A percentile compares a stretch with the other conserved stretches of the same genome.
These are phyloP conservation scores for Trifolium subterraneum DNA, from an alignment of 306 rosid species.

Conservation along the genomic window DNA sequence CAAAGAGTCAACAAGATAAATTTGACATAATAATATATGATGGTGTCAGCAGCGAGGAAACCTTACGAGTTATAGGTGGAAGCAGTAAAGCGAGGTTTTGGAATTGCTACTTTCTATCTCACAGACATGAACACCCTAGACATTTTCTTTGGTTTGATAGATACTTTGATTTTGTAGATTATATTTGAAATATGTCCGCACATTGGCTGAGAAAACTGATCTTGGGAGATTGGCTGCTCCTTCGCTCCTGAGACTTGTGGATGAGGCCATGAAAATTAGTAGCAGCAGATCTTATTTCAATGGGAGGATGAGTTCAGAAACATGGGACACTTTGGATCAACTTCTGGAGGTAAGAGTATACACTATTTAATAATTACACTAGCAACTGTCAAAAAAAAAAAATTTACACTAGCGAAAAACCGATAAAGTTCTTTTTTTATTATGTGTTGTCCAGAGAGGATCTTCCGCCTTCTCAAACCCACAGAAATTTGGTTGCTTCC, in stretches of 20 bases:
- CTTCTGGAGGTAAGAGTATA: constrained; percentile 72
- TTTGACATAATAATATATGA: constrained; percentile 84
- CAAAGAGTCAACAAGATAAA: constrained; percentile 52
- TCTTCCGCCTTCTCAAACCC: constrained; percentile 78
- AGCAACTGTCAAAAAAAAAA: neutral
- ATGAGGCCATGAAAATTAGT: constrained; percentile 73
- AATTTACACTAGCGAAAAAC: neutral
- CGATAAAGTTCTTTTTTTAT: constrained; percentile 38
- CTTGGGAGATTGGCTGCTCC: constrained; percentile 94
- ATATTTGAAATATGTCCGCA: constrained; percentile 80
- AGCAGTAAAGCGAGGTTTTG: constrained; percentile 85
- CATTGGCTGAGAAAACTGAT: constrained; percentile 85
- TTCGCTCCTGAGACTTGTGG: constrained; percentile 85
- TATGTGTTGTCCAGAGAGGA: constrained; percentile 66
- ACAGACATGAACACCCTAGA: constrained; percentile 6
- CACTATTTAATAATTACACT: constrained; percentile 18
- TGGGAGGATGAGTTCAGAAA: constrained; percentile 73
- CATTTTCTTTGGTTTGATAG: constrained; percentile 28
- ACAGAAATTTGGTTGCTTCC: constrained; percentile 71
- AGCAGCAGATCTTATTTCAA: constrained; percentile 53
- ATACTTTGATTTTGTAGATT: constrained; percentile 56
- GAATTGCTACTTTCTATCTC: constrained; percentile 30
- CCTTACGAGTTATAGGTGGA: constrained; percentile 74
- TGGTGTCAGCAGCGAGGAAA: constrained; percentile 83
- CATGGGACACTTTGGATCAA: constrained; percentile 78